A percentile compares a stretch with the other conserved stretches of the same genome.
Conservation (phyloP, 164 flowering plant species). For the Umbilicus rupestris region DNA sequence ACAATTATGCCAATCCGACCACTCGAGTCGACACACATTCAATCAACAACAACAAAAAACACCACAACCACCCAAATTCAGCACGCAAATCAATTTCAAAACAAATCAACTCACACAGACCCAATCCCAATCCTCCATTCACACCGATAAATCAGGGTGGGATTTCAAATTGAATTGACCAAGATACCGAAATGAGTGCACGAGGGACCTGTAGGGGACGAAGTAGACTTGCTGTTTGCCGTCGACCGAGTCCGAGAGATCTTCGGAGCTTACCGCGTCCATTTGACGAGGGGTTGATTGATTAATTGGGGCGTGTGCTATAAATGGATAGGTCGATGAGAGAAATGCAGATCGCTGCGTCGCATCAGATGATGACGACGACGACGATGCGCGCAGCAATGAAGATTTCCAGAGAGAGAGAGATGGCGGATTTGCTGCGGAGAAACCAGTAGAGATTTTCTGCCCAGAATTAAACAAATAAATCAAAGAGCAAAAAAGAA, state of each 20-base stretch:
- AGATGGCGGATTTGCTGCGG: constrained; percentile 34
- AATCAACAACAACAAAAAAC: not conserved
- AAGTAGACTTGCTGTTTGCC: constrained; percentile 58
- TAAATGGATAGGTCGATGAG: constrained; percentile 12
- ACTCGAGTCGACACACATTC: not conserved
- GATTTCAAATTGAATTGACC: constrained; percentile 5
- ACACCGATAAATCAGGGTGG: not conserved
- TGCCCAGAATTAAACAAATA: too few species aligned
- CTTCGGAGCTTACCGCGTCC: constrained; percentile 24
- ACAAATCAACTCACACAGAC: not conserved
- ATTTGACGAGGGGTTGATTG: constrained; percentile 15
- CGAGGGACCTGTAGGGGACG: constrained; percentile 63
- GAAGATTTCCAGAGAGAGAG: constrained; percentile 12
- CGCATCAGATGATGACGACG: not conserved
- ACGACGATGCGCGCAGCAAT: not conserved
- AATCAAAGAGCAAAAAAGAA: too few species aligned
- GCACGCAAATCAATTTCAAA: not conserved
- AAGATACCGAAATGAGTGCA: not conserved
- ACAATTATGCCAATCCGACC: too few species aligned
- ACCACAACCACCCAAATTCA: not conserved
- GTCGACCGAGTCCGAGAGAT: constrained; percentile 26
- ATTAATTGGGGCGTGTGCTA: constrained; percentile 12
- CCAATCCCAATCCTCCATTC: not conserved
- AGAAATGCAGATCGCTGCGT: constrained; percentile 10
- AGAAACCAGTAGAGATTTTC: constrained; percentile 21